A percentile compares a stretch with the other conserved stretches of the same genome.
phyloP scores from a whole-genome alignment of 176 grass and related monocot genomes.

The Hordeum vulgare region MorexV3_pseudomolecules_assembly NC_058520.1:448769530-448770029 shows the following conservation, averaged over 20 bases:
- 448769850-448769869: background rate
- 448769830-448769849: background rate
- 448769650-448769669: background rate
- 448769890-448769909: background rate
- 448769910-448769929: background rate
- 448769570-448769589: background rate
- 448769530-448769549: constrained; percentile 48
- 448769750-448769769: background rate
- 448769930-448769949: constrained; percentile 40
- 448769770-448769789: background rate
- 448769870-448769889: background rate
- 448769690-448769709: background rate
- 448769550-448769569: background rate
- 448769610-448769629: background rate
- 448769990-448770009: constrained; percentile 66
- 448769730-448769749: background rate
- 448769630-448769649: background rate
- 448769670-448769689: background rate
- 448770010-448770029: constrained; percentile 56
- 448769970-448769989: constrained; percentile 65
- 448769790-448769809: too few relatives aligned
- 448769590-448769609: background rate
- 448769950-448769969: constrained; percentile 63
- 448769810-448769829: too few relatives aligned
- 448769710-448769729: background rate